These are phyloP conservation scores for Gorgonomyces haynaldii DNA, from an alignment of 192 early-diverging fungal genomes.

Conservation along the genomic window DNA sequence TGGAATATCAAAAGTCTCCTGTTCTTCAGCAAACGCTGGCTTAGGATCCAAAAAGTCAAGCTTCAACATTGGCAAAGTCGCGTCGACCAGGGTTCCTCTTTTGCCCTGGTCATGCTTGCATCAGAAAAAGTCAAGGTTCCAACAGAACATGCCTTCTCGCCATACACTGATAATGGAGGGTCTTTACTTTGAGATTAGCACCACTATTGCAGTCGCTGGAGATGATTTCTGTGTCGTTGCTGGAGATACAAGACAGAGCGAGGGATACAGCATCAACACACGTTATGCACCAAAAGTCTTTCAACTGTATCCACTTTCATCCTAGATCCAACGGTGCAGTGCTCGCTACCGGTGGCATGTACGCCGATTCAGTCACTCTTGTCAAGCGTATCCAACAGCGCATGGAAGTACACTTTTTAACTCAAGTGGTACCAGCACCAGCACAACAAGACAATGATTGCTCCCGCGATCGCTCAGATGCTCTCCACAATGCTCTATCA, in stretches of 20 bases:
- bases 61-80: constrained; percentile 2
- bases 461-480: constrained; percentile 84
- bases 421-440: constrained; percentile 77
- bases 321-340: constrained; percentile 69
- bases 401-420: constrained; percentile 56
- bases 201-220: constrained; percentile 85
- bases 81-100: constrained; percentile 5
- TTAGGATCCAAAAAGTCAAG: not conserved
- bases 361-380: constrained; percentile 77
- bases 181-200: constrained; percentile 35
- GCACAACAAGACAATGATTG: constrained; percentile 81
- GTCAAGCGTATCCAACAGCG: constrained; percentile 72
- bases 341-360: constrained; percentile 74
- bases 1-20: constrained; percentile 5
- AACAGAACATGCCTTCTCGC: constrained; percentile 66
- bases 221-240: constrained; percentile 87
- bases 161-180: constrained; percentile 84
- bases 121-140: constrained; percentile 18
- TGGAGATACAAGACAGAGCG: constrained; percentile 90
- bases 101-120: not conserved
- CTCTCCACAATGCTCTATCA: constrained; percentile 82
- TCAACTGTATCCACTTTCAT: constrained; percentile 40
- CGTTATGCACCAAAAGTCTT: constrained; percentile 85
- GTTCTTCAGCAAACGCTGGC: not conserved
- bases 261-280: constrained; percentile 91